Conservation (phyloP, 192 early-diverging fungal genomes). For the Phycomyces nitens region DNA sequence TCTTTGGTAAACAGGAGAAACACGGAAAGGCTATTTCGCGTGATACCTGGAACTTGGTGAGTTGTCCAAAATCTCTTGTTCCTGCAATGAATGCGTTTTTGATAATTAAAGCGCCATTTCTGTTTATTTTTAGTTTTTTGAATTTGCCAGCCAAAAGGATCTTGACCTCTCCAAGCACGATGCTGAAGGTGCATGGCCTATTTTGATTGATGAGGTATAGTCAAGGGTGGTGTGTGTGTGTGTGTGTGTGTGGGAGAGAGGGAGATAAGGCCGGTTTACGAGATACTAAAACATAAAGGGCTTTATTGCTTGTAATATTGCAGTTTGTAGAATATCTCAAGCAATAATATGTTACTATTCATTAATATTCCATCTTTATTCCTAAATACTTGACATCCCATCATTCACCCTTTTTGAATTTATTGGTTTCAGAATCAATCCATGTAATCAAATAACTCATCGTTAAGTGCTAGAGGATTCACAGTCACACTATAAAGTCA, state of each 20-base stretch:
- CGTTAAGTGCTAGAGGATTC: neutral
- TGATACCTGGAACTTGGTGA: slow-evolving; percentile 82
- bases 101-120: too few species aligned
- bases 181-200: slow-evolving; percentile 80
- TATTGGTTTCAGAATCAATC: neutral
- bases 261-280: too few species aligned
- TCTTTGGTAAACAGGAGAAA: slow-evolving; percentile 65
- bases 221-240: neutral
- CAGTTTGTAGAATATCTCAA: slow-evolving; percentile 30
- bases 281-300: neutral
- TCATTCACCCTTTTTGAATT: too few species aligned
- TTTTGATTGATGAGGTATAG: slow-evolving; percentile 70
- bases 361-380: neutral
- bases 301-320: neutral
- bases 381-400: too few species aligned
- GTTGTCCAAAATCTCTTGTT: neutral
- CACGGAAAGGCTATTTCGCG: slow-evolving; percentile 75
- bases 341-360: neutral
- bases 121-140: slow-evolving; percentile 55
- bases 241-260: too few species aligned
- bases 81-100: too few species aligned
- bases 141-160: slow-evolving; percentile 65
- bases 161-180: slow-evolving; percentile 66
- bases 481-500: neutral
- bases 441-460: neutral